Evolutionary conservation across 2,329 filamentous ascomycete species (phyloP).

Genomic region (Leptodontidium sp.): DNA sequence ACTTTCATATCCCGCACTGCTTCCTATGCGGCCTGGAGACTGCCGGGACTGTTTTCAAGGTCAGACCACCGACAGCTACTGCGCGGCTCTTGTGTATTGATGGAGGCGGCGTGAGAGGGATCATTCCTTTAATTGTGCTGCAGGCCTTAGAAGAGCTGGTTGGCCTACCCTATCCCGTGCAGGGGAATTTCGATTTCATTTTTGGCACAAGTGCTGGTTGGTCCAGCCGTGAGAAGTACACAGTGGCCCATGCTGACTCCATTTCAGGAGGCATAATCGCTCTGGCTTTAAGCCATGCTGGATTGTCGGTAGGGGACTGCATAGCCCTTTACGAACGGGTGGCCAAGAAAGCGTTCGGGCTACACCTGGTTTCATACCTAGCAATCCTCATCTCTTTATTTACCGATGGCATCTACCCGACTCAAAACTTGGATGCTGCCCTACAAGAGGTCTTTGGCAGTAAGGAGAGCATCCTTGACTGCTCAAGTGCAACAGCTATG

Average conservation of each 20-base stretch:
- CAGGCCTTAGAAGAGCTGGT: constrained; percentile 36
- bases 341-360: constrained; percentile 28
- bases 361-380: constrained; percentile 23
- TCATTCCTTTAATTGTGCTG: constrained; percentile 40
- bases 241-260: constrained; percentile 12
- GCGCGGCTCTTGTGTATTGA: constrained; percentile 44
- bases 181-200: constrained; percentile 40
- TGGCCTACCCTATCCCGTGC: constrained; percentile 33
- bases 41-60: constrained; percentile 33
- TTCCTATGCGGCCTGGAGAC: constrained; percentile 40
- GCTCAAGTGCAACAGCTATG: constrained; percentile 22
- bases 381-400: constrained; percentile 29
- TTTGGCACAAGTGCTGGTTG: constrained; percentile 42
- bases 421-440: constrained; percentile 29
- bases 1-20: constrained; percentile 43
- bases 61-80: constrained; percentile 45
- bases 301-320: constrained; percentile 26
- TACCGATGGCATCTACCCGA: constrained; percentile 35
- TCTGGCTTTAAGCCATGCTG: constrained; percentile 31
- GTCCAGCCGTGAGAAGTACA: neutral
- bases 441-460: constrained; percentile 33
- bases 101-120: constrained; percentile 44
- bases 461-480: constrained; percentile 28
- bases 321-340: constrained; percentile 31
- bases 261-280: constrained; percentile 32